Base-by-base conservation (phyloP, 2,329 filamentous ascomycete species). In the Sporothrix pallida region DNA sequence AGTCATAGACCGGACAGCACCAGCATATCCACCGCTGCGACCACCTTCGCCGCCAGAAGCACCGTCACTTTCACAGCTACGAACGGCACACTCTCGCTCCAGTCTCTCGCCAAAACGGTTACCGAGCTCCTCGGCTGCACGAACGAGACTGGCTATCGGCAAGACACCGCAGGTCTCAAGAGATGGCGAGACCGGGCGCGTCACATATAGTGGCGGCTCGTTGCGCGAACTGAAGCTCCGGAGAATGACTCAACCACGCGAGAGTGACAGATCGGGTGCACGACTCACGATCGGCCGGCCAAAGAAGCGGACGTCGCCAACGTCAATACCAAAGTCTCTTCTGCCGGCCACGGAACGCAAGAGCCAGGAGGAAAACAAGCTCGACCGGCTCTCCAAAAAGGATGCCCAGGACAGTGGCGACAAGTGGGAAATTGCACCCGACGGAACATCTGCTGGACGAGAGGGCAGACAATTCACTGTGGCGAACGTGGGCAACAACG, bases 401-500 rank as follows among this genome's bases (percentile, higher is more conserved):
- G 87, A 86, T 73, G 82, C 83, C 69, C 88, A 90, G 71, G 90
- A 91, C 72, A 78, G 84, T 12, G 86, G 84, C 12, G 86, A 87
- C 73, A 88, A 85, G 79, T 84, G 83, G 78, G 87, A 89, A 72
- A 83, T 89, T 73, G 83, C 85, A n/a, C 85, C 87, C 12, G 91
- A 93, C 78, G 87, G 87, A 74, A 83, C 86, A 73, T 88, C 89
- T 65, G 88, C 85, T 72, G 87, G 88, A 48, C 87, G 90, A 74
- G 89, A 91, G 80, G 91, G 90, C 68, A 88, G 91, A 72, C 90
- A 93, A 78, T 95, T 95, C 80, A 90, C 92, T 1, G 93, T 95
- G 72, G 90, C 91, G 70, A 95, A 94, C 81, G 92, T 95, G 74
- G 92, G 92, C 31, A 93, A 94, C 80, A 94, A 94, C 82, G 93